Conservation (phyloP, 2,329 filamentous ascomycete species). For the Myriosclerotinia curreyana region DNA sequence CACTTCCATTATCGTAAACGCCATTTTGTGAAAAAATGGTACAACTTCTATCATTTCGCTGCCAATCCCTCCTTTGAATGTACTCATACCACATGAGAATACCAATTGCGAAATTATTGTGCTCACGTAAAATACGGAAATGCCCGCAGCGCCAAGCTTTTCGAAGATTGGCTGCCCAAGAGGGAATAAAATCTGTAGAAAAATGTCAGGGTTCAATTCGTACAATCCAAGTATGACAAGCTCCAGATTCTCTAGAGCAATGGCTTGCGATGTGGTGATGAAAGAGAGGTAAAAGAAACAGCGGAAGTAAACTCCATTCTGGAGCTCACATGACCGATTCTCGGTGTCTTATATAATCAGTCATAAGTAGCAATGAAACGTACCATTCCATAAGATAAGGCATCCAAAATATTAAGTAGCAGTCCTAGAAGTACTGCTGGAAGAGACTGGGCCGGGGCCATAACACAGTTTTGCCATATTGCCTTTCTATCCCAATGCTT, state of each 20-base stretch:
- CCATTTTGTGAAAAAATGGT: conserved; percentile 99
- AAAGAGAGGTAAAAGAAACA: neutral
- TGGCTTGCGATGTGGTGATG: neutral
- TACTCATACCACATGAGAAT: conserved; percentile 79
- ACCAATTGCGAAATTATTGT: conserved; percentile 91
- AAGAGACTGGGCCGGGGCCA: conserved; percentile 67
- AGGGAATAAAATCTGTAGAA: conserved; percentile 74
- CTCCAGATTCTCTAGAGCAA: neutral
- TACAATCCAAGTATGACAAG: neutral
- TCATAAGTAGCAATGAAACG: conserved; percentile 20
- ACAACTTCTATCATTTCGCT: conserved; percentile 99
- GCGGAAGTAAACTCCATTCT: neutral
- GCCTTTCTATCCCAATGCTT: conserved; percentile 68
- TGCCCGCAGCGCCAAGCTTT: conserved; percentile 83
- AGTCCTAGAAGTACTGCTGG: conserved; percentile 87
- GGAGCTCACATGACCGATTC: neutral
- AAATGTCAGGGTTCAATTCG: conserved; percentile 54
- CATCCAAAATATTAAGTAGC: conserved; percentile 89
- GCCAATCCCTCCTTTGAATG: conserved; percentile 86
- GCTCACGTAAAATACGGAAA: conserved; percentile 98
- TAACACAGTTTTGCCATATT: conserved; percentile 61
- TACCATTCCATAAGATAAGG: conserved; percentile 76
- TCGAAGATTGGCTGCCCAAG: conserved; percentile 83
- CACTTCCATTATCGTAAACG: conserved; percentile 73
- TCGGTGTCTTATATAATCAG: neutral